Base-by-base conservation (phyloP, 768 basidiomycete species). In the Auricularia sp. region DNA sequence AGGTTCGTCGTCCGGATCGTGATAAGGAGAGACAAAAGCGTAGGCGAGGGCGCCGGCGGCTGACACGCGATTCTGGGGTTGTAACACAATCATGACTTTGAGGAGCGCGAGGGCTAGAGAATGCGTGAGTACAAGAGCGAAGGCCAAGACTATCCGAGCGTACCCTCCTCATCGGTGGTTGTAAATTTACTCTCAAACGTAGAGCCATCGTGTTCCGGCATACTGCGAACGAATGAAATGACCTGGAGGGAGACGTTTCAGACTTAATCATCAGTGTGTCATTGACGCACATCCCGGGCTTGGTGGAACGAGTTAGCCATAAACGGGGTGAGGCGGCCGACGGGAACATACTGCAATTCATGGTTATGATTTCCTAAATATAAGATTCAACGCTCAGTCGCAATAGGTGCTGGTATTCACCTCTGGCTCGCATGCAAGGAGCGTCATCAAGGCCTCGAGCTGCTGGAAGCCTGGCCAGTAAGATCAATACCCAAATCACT, bases 341-440 rank as follows among this genome's bases (percentile, higher is more conserved):
- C 24, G 56, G 13, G 3, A 59, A 59, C 56, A n/a, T 59, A 59
- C 56, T 59, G 56, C 56, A 59, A 59, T 59, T 59, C 56, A 59
- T 59, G 24, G 56, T 24, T 7, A 59, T 59, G 56, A 59, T 24
- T 14, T 59, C 56, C 56, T 59, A 18, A 13, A 6, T 6, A 59
- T 4, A 13, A 29, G 56, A 24, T 35, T 18, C 14, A 13, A 7
- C 24, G 56, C 6, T 6, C 34, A 24, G 7, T 59, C 34, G 5
- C 24, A 35, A 10, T 7, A 29, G 24, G 11, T 6, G 3, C 24
- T 10, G 8, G 34, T 10, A 18, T 24, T 59, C 34, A 59, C 56
- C 56, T 59, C 56, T 24, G 56, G 56, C 56, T 6, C 33, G 56
- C 56, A 59, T 29, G 56, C 56, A 10, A 59, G 56, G 10, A 59